Base-by-base conservation (phyloP, 805 yeast species). In the Yamadazyma endophytica region DNA sequence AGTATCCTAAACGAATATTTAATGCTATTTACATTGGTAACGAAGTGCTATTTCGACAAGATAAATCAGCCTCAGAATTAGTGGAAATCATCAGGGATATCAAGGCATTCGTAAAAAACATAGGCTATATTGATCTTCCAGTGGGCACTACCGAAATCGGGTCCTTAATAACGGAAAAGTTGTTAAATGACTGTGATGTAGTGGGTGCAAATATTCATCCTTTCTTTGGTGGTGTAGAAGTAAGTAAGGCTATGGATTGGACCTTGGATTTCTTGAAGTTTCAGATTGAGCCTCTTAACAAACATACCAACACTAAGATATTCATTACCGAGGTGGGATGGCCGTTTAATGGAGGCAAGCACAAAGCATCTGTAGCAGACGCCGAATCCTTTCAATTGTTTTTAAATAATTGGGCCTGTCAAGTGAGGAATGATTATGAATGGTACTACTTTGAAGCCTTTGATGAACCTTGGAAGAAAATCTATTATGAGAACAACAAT, bases 381-480 rank as follows among this genome's bases (percentile, higher is more conserved):
- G 39, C 47, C 3, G 32, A 43, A 5, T 64, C 70, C 28, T 51
- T 68, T 44, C 77, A 75, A 34, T 39, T 36, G 5, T 78, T 81
- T 36, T 38, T 79, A 34, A 52, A 67, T 29, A 55, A 56, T 4
- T 80, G 79, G 75, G 47, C 75, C 1, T 77, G 85, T 45, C 53
- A 56, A 3, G 58, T 66, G 3, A 56, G 59, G 11, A 43, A 56
- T 2, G 31, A 47, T 12, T 54, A 64, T 13, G 70, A 67, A 1
- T 79, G 80, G 75, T 79, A 63, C 39, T 79, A 67, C 55, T 78
- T 76, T 46, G 85, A 79, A 46, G 86, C 83, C 0, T 79, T 77
- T 54, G 85, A 81, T 55, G 84, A 78, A 46, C 83, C 84, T 0
- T 79, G 85, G 85, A 80, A 79, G 42, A 49, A 55, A 27, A 50